Base-by-base conservation (phyloP, 805 yeast genomes). In the Schizosaccharomyces octosporus region DNA sequence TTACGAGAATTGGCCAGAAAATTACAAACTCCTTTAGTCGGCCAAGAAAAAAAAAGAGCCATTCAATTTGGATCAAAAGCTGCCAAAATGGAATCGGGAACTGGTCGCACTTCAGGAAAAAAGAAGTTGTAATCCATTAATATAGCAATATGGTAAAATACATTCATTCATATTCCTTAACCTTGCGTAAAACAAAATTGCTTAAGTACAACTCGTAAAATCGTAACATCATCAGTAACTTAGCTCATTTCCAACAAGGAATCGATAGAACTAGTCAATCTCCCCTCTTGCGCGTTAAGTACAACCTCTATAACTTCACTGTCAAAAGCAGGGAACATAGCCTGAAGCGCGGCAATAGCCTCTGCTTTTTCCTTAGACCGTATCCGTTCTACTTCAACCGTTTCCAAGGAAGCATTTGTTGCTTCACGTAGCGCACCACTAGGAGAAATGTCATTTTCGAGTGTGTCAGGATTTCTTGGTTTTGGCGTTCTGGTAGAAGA, bases 41-140 rank as follows among this genome's bases (percentile, higher is more conserved):
- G 69, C 64, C 0, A 77, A 76, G 97, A 93, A 68, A 80, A 84
- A 1, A 93, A 93, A 69, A 75, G 99, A 59, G 99, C 99, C 0
- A 62, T 93, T 63, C 98, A 93, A 69, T 93, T 93, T 71, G 99
- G 99, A 0, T 86, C 97, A 0, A 82, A 85, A 64, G 84, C 95
- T 68, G 98, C 99, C 0, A 94, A 90, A 70, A 81, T 93, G 83
- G 89, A 85, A 64, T 76, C 81, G 2, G 90, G 90, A 0, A 79
- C 84, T 55, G 83, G 89, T 3, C 84, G 81, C 66, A 75, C 36
- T 7, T 51, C 36, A 3, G 57, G 57, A 19, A 21, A 29, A 19
- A 29, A 51, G 15, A 51, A 51, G 15, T 11, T 51, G 27, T 9
- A 45, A 45, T n/a, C 27, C n/a, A 19, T n/a, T 45, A 45, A 19